Percentiles rank a stretch among this genome's conserved stretches.
Evolutionary conservation across 2,329 filamentous ascomycete species (phyloP).

Genomic region (Talaromyces atroroseus): DNA sequence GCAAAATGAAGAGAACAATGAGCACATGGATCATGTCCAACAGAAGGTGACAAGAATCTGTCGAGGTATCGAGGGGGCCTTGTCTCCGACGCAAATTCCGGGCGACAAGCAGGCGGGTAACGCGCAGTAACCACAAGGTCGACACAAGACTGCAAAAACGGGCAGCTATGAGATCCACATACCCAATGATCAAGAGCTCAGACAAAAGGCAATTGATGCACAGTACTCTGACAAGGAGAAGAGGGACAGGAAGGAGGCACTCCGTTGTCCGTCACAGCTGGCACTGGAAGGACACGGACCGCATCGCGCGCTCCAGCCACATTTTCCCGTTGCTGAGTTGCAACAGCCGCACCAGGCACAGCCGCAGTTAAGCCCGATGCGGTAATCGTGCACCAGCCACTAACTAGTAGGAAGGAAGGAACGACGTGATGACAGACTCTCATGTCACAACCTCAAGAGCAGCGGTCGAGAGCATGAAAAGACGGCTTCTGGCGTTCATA

Average conservation of each 20-base stretch:
- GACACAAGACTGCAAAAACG: neutral
- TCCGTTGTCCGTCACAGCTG: neutral
- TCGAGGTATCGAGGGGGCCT: neutral
- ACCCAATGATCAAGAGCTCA: neutral
- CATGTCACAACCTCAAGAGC: neutral
- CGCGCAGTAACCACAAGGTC: neutral
- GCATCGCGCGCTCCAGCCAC: slow-evolving; percentile 3
- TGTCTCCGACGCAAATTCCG: neutral
- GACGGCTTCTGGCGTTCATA: too few species aligned
- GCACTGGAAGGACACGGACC: slow-evolving; percentile 1
- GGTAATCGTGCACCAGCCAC: neutral
- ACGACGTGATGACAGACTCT: neutral
- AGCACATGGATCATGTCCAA: neutral
- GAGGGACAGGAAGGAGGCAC: neutral
- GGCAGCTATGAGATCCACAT: neutral
- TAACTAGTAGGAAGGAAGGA: neutral
- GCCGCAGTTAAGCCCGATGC: neutral
- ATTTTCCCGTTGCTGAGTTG: neutral
- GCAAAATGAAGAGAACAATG: neutral
- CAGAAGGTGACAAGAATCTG: neutral
- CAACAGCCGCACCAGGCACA: slow-evolving; percentile 3
- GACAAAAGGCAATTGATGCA: neutral
- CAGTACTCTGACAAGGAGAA: neutral
- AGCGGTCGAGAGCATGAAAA: neutral
- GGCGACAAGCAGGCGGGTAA: slow-evolving; percentile 1